Percentiles rank a stretch among this genome's conserved stretches.
These are phyloP conservation scores for Megacollybia marginata DNA, from an alignment of 768 basidiomycete species.

Conservation along the genomic window DNA sequence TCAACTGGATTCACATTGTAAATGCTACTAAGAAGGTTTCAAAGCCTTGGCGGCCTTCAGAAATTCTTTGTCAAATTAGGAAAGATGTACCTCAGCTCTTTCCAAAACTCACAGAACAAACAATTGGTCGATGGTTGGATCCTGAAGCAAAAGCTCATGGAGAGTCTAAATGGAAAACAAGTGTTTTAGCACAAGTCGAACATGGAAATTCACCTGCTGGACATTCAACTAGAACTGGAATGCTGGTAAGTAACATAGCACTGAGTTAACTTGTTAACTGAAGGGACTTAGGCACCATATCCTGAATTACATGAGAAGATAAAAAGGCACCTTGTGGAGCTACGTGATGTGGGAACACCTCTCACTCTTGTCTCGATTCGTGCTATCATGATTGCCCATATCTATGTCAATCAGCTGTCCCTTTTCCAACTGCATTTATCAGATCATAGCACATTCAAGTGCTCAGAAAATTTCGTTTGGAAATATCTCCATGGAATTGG, in stretches of 20 bases:
- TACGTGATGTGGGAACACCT: not conserved
- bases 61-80: not conserved
- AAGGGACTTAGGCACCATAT: not conserved
- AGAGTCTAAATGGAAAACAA: not conserved
- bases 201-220: not conserved
- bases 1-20: not conserved
- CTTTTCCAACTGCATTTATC: not conserved
- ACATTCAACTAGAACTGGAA: not conserved
- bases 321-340: not conserved
- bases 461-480: not conserved
- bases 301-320: not conserved
- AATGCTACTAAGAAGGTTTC: not conserved
- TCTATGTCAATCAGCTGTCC: not conserved
- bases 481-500: not conserved
- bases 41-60: not conserved
- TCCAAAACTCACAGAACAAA: not conserved
- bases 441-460: not conserved
- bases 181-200: not conserved
- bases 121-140: not conserved
- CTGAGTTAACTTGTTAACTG: not conserved
- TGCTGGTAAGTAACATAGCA: not conserved
- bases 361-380: not conserved
- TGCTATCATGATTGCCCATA: not conserved
- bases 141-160: not conserved
- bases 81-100: not conserved